Percentiles rank a stretch among this genome's conserved stretches.
phyloP scores from a whole-genome alignment of 495 filamentous ascomycete species.

The Peziza echinospora region DNA sequence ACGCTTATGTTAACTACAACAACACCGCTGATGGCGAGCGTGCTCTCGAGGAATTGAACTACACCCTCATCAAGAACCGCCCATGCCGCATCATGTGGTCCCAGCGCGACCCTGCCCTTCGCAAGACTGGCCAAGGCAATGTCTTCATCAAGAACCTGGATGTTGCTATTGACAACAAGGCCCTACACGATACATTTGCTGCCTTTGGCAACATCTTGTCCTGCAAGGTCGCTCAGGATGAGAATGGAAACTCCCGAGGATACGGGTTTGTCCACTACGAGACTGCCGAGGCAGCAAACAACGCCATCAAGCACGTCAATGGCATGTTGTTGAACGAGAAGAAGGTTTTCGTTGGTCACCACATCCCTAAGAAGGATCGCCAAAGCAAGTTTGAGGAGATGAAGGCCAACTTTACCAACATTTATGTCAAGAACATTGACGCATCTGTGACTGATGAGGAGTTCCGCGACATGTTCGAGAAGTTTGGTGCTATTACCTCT shows the following conservation, averaged over 20 bases:
- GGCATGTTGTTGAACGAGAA: conserved; percentile 99
- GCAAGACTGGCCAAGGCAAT: conserved; percentile 98
- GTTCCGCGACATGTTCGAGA: conserved; percentile 81
- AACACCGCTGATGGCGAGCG: conserved; percentile 89
- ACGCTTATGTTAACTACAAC: conserved; percentile 99
- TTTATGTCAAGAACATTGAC: conserved; percentile 97
- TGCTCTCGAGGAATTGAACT: conserved; percentile 97
- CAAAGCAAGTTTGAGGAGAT: conserved; percentile 99
- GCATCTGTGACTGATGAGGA: conserved; percentile 75
- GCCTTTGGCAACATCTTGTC: conserved; percentile 97
- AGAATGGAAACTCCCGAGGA: conserved; percentile 85
- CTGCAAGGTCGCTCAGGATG: conserved; percentile 98
- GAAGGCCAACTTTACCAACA: conserved; percentile 99
- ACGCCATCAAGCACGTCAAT: conserved; percentile 98
- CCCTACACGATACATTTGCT: conserved; percentile 96
- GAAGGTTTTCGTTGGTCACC: conserved; percentile 98
- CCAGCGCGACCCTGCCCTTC: conserved; percentile 93
- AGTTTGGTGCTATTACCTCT: conserved; percentile 82
- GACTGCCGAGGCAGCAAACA: conserved; percentile 87
- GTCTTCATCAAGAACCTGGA: conserved; percentile 99
- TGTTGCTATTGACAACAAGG: conserved; percentile 98
- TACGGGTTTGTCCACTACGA: conserved; percentile 99
- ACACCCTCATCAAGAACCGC: conserved; percentile 95
- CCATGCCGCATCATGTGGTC: conserved; percentile 99
- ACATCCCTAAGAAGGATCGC: conserved; percentile 99